Percentiles rank a stretch among this genome's conserved stretches.
Evolutionary conservation across 495 filamentous ascomycete species (phyloP).

Genomic region (Neurospora intermedia): DNA sequence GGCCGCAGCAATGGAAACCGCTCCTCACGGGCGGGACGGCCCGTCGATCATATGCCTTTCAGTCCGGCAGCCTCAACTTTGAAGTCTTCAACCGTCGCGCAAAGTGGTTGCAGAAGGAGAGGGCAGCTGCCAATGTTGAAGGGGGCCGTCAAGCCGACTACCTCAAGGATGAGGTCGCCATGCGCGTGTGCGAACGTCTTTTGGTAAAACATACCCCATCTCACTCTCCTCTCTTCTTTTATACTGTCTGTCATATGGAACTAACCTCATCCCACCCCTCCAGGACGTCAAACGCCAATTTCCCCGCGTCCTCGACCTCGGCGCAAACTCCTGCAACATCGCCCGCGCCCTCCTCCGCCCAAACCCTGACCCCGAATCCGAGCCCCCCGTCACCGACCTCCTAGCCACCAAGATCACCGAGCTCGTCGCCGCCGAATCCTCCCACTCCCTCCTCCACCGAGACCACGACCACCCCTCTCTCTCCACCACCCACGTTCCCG

Average conservation of each 20-base stretch:
- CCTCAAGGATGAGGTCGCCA: constrained; percentile 82
- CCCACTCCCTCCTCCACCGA: constrained; percentile 65
- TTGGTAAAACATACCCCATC: constrained; percentile 42
- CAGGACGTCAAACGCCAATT: constrained; percentile 88
- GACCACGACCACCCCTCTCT: constrained; percentile 73
- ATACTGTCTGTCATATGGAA: background rate
- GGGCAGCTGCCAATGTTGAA: constrained; percentile 61
- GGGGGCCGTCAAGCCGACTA: constrained; percentile 75
- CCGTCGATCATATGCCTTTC: constrained; percentile 58
- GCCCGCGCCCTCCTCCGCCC: constrained; percentile 65
- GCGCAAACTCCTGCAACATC: constrained; percentile 92
- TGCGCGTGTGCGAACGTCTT: constrained; percentile 74
- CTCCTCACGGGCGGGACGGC: background rate
- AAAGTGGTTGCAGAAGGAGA: constrained; percentile 86
- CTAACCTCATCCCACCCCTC: background rate
- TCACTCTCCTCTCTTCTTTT: background rate
- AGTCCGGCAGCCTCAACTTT: constrained; percentile 63
- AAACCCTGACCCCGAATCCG: constrained; percentile 46
- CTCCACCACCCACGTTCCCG: constrained; percentile 45
- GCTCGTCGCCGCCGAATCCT: constrained; percentile 74
- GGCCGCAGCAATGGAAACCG: constrained; percentile 5
- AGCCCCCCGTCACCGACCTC: constrained; percentile 44
- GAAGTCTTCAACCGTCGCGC: constrained; percentile 83
- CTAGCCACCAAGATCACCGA: constrained; percentile 55
- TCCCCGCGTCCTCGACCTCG: constrained; percentile 79